A percentile compares a stretch with the other conserved stretches of the same genome.
phyloP scores from a whole-genome alignment of 805 yeast genomes.

The Lipomyces spencermartinsiae region DNA sequence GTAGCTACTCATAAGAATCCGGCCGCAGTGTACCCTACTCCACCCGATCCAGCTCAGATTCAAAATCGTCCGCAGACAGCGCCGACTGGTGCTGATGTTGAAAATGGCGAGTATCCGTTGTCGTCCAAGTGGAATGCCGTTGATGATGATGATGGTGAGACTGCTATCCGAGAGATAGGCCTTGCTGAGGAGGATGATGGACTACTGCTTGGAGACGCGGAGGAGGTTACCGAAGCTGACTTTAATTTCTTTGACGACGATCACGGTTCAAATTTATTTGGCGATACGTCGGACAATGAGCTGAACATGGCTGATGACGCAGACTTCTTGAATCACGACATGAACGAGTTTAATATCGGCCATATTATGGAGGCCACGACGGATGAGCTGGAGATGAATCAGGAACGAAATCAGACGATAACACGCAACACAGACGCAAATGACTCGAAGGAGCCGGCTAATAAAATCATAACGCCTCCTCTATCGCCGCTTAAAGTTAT shows the following conservation, averaged over 20 bases:
- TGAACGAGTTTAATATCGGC: slow-evolving; percentile 19
- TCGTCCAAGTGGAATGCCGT: slow-evolving; percentile 22
- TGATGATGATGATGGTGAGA: slow-evolving; percentile 22
- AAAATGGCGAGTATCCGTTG: slow-evolving; percentile 16
- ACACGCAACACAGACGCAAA: neutral
- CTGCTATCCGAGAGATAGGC: neutral
- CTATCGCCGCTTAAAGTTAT: slow-evolving; percentile 28
- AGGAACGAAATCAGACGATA: neutral
- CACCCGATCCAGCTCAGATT: slow-evolving; percentile 45
- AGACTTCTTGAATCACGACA: slow-evolving; percentile 17
- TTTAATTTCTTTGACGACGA: slow-evolving; percentile 51
- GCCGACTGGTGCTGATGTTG: slow-evolving; percentile 14
- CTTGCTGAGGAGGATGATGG: slow-evolving; percentile 20
- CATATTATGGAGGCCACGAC: slow-evolving; percentile 17
- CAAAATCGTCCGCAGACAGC: slow-evolving; percentile 21
- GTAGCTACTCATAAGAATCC: slow-evolving; percentile 11
- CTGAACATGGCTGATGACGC: slow-evolving; percentile 13
- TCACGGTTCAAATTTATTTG: slow-evolving; percentile 22
- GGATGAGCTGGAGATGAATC: neutral
- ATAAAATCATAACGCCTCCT: slow-evolving; percentile 26
- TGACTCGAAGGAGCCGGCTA: neutral
- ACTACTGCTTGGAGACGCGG: slow-evolving; percentile 45
- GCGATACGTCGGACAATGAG: slow-evolving; percentile 36
- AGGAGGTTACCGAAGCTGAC: slow-evolving; percentile 52
- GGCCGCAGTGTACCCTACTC: slow-evolving; percentile 46